Evolutionary conservation across 352 stramenopile genomes (phyloP).

Genomic region (Pythium graminicola): DNA sequence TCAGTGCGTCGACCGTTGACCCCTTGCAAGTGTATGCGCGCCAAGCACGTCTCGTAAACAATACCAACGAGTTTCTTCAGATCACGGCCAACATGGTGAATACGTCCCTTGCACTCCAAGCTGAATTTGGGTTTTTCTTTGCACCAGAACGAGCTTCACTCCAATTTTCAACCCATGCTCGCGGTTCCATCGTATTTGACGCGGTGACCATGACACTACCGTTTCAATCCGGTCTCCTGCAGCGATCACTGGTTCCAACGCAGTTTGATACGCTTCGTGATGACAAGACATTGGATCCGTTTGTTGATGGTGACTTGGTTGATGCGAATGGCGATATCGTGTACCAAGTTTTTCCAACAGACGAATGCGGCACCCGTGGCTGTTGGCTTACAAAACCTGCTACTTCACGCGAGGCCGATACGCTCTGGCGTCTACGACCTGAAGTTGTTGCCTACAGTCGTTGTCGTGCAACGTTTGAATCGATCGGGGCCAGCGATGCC

Average conservation of each 20-base stretch:
- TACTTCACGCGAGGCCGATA: constrained; percentile 3
- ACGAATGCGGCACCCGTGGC: constrained; percentile 13
- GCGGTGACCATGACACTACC: constrained; percentile 15
- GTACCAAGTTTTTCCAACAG: constrained; percentile 9
- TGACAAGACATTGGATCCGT: background rate
- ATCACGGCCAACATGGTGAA: constrained; percentile 9
- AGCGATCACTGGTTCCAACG: background rate
- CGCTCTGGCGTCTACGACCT: constrained; percentile 6
- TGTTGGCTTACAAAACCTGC: constrained; percentile 15
- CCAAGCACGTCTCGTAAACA: background rate
- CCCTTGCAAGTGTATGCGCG: constrained; percentile 3
- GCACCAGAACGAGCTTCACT: background rate
- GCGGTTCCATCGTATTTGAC: constrained; percentile 5
- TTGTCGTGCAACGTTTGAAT: constrained; percentile 4
- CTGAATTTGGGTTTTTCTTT: constrained; percentile 16
- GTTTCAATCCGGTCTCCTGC: constrained; percentile 7
- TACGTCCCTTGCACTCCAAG: constrained; percentile 3
- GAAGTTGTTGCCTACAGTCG: constrained; percentile 14
- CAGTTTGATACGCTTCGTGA: constrained; percentile 15
- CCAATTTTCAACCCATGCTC: constrained; percentile 9
- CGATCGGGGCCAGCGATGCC: constrained; percentile 1
- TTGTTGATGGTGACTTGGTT: background rate
- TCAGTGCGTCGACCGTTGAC: constrained; percentile 3
- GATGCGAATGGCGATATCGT: constrained; percentile 8
- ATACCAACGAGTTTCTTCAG: constrained; percentile 1